Evolutionary conservation across 192 early-diverging fungal genomes (phyloP), one percentile per base, ranked within the genome.

Genomic region (Rhizoclosmatium globosum): DNA sequence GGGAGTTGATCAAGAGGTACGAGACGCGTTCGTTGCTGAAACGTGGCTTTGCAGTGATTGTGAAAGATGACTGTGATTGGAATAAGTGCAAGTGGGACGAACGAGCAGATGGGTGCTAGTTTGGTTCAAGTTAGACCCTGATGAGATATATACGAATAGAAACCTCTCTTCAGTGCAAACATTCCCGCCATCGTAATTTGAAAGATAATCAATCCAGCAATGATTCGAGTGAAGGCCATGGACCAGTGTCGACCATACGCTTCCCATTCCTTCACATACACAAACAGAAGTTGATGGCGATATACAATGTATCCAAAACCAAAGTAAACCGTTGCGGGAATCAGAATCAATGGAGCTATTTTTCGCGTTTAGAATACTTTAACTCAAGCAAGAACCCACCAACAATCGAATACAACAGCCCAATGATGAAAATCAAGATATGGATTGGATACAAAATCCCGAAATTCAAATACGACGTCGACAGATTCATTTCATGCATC

Each of bases 231-330:
- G 75, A 85, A 89, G 13, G 82, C 83, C 83, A 83, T 79, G 11
- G 78, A 61, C 86, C 86, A 87, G 57, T 85, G 80, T 44, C 79
- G 43, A 11, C 88, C 88, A 65, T 85, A 84, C n/a, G 64, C 72
- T 67, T 88, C 86, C 78, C 80, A 84, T 74, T 86, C 79, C 69
- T 89, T 89, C 46, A 87, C 84, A 61, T 89, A 89, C 1, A 87
- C 88, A 79, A 82, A 89, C 23, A 89, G 76, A 41, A 89, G 76
- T 43, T 78, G 48, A 23, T 42, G 23, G 15, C 38, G n/a, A n/a
- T n/a, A n/a, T n/a, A n/a, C 65, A 0, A 57, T 6, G 13, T 68
- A 56, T 17, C 42, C 15, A 42, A 71, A 13, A 39, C 70, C 70
- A 42, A 68, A 89, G 66, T 88, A 89, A 11, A 80, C 23, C 3